phyloP scores from a whole-genome alignment of 140 eudicot species.

The Erigeron philadelphicus region DNA sequence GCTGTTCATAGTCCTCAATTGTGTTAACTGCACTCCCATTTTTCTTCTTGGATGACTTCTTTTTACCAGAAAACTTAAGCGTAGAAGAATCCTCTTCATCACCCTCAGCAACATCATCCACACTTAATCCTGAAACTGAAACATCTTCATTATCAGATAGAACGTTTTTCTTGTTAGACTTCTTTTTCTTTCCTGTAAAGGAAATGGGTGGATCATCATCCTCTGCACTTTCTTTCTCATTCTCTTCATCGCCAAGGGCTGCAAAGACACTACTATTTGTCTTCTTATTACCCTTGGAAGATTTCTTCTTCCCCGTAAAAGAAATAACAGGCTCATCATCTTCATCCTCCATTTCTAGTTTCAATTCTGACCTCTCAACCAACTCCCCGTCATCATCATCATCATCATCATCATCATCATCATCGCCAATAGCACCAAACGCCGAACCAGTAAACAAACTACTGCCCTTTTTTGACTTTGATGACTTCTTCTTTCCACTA shows the following conservation, averaged over 20 bases:
- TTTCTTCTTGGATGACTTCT: slow-evolving; percentile 87
- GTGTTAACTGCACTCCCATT: slow-evolving; percentile 26
- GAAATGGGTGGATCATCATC: slow-evolving; percentile 40
- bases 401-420: slow-evolving; percentile 42
- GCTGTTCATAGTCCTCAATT: slow-evolving; percentile 37
- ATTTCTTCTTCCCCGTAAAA: slow-evolving; percentile 66
- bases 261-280: slow-evolving; percentile 33
- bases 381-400: slow-evolving; percentile 32
- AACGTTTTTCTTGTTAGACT: slow-evolving; percentile 43
- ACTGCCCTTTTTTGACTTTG: slow-evolving; percentile 45
- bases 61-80: slow-evolving; percentile 69
- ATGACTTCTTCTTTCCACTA: slow-evolving; percentile 51
- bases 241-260: slow-evolving; percentile 40
- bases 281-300: slow-evolving; percentile 59
- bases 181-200: slow-evolving; percentile 66
- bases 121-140: slow-evolving; percentile 43
- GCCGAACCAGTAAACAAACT: slow-evolving; percentile 37
- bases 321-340: slow-evolving; percentile 47
- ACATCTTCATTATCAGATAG: slow-evolving; percentile 42
- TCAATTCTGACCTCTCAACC: background rate
- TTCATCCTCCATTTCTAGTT: slow-evolving; percentile 33
- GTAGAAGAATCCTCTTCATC: slow-evolving; percentile 48
- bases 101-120: slow-evolving; percentile 36
- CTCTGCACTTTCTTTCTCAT: slow-evolving; percentile 22
- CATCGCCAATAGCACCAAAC: slow-evolving; percentile 42